Evolutionary conservation across 2,329 filamentous ascomycete species (phyloP).

Genomic region (Aspergillus fumigatiaffinis): DNA sequence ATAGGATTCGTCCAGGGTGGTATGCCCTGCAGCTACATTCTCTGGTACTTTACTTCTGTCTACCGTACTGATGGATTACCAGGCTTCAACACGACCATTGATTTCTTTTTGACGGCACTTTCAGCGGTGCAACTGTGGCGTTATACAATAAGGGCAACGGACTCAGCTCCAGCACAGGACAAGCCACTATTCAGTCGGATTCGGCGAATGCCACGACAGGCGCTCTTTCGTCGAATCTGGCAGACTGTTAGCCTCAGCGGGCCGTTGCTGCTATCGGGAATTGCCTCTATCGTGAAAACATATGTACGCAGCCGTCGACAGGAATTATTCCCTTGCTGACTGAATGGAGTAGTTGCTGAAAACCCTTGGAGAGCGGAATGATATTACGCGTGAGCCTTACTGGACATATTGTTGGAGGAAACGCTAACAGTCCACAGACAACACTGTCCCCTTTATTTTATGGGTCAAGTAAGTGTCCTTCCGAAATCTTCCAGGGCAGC

Average conservation of each 20-base stretch:
- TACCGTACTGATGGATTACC: neutral
- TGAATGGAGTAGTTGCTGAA: constrained; percentile 24
- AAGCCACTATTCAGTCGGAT: constrained; percentile 26
- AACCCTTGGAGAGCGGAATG: constrained; percentile 28
- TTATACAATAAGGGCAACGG: constrained; percentile 28
- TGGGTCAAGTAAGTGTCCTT: constrained; percentile 33
- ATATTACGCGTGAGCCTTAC: constrained; percentile 27
- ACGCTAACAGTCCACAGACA: constrained; percentile 13
- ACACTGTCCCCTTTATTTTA: constrained; percentile 33
- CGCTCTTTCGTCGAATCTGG: constrained; percentile 33
- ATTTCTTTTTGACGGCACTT: constrained; percentile 29
- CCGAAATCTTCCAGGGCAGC: too few relatives aligned
- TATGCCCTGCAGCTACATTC: too few relatives aligned
- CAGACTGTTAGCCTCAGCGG: constrained; percentile 33
- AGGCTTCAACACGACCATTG: constrained; percentile 34
- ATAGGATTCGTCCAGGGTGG: constrained; percentile 37
- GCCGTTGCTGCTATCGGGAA: constrained; percentile 32
- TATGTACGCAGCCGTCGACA: constrained; percentile 18
- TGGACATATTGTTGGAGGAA: neutral
- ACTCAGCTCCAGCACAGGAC: constrained; percentile 17
- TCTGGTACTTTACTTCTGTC: too few relatives aligned
- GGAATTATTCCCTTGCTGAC: neutral
- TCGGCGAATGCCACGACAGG: constrained; percentile 22
- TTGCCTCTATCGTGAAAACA: constrained; percentile 35
- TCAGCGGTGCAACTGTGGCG: constrained; percentile 35